These are phyloP conservation scores for Fraxinus quadrangulata DNA, from an alignment of 257 asterid species.

Conservation along the genomic window DNA sequence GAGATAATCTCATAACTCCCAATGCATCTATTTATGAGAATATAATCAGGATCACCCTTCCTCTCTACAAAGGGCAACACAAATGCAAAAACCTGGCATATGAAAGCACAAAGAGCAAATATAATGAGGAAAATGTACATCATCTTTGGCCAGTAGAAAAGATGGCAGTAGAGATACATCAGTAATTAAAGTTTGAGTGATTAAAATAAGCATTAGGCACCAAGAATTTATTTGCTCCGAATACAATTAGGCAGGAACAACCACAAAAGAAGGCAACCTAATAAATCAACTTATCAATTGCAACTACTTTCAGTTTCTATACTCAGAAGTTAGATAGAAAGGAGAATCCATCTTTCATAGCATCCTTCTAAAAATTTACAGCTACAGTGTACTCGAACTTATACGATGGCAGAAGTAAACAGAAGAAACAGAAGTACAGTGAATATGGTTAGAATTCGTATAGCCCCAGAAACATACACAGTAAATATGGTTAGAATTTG, in stretches of 20 bases:
- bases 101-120: slow-evolving; percentile 16
- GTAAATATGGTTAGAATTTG: neutral
- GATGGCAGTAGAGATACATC: neutral
- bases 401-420: neutral
- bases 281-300: neutral
- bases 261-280: too few species aligned
- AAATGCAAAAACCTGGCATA: slow-evolving; percentile 29
- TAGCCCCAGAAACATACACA: neutral
- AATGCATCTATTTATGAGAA: slow-evolving; percentile 38
- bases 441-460: neutral
- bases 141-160: neutral
- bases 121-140: neutral
- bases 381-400: neutral
- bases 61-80: slow-evolving; percentile 20
- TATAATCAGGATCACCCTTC: slow-evolving; percentile 25
- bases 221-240: neutral
- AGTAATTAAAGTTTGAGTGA: neutral
- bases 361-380: neutral
- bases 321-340: neutral
- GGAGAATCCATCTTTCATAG: neutral
- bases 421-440: neutral
- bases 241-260: neutral
- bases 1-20: slow-evolving; percentile 68
- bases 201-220: neutral
- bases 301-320: neutral